Base-by-base conservation (phyloP, 2,329 filamentous ascomycete species). In the Laburnicola sp. region DNA sequence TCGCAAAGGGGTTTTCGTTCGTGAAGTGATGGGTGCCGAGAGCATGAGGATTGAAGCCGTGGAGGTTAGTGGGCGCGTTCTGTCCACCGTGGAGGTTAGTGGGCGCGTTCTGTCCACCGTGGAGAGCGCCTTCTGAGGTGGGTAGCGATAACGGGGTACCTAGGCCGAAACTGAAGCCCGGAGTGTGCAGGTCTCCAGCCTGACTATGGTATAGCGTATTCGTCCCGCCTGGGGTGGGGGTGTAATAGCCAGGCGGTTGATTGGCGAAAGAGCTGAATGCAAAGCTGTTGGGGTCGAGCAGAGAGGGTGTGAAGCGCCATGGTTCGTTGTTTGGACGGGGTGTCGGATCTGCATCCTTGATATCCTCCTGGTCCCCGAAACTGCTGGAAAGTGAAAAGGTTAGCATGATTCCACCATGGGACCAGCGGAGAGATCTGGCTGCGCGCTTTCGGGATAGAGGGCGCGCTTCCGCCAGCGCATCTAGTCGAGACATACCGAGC, bases 291-390 rank as follows among this genome's bases (percentile, higher is more conserved):
- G 91, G 86, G 68, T 97, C 93, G 68, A 97, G 82, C 50, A 96
- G 79, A 22, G 91, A 94, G 3, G 92, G 91, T 2, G 92, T 96
- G 66, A 96, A 91, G 59, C 88, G 84, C 86, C 92, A 94, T 62
- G 83, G 85, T 62, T 97, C 91, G 65, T 88, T 86, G 36, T 87
- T 83, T 16, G 86, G 88, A 69, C 88, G 84, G 4, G 91, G 90
- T 3, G 90, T 96, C 21, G 89, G 87, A 66, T 96, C 91, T 65
- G 88, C 84, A 73, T 94, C 88, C 70, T 89, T 90, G 57, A 83
- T 74, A 50, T 79, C 76, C 32, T 80, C 74, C 37, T 74, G 70
- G 42, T 78, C 76, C 55, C 73, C 73, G 59, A 73, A 76, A 39
- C 74, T 70, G 58, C 77, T 81, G 64, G 28, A 56, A 38, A 53